These are phyloP conservation scores for Fusarium sp. DNA, from an alignment of 2,329 filamentous ascomycete species.

Conservation along the genomic window DNA sequence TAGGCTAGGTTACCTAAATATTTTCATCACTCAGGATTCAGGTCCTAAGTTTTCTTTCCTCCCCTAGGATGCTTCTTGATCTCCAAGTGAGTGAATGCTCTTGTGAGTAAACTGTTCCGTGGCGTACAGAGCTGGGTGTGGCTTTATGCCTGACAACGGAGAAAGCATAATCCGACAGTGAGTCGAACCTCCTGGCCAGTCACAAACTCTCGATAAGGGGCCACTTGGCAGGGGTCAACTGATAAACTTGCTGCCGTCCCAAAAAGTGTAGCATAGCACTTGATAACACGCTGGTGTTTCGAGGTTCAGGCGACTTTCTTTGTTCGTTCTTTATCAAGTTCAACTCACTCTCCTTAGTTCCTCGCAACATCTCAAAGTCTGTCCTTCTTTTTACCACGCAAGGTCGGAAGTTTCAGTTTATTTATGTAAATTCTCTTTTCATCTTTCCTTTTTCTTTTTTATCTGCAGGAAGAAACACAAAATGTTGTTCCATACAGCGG, in stretches of 20 bases:
- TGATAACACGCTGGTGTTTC: constrained; percentile 50
- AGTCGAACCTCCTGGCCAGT: constrained; percentile 36
- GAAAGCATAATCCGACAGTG: constrained; percentile 15
- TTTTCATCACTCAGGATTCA: background rate
- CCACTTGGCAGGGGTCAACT: constrained; percentile 9
- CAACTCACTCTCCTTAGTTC: background rate
- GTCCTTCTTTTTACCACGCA: background rate
- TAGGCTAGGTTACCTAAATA: background rate
- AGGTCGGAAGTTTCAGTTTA: constrained; percentile 1
- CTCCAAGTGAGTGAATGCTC: background rate
- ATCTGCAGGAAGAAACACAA: constrained; percentile 32
- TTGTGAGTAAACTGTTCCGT: background rate
- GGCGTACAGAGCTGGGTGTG: background rate
- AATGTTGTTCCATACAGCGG: constrained; percentile 62
- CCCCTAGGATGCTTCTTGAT: background rate
- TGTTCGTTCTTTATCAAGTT: constrained; percentile 11
- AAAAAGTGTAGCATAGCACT: constrained; percentile 34
- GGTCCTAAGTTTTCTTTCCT: background rate
- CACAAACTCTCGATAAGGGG: constrained; percentile 28
- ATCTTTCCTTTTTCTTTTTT: background rate
- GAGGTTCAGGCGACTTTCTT: constrained; percentile 13
- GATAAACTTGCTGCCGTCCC: constrained; percentile 28
- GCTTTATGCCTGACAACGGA: background rate
- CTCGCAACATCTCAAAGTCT: constrained; percentile 3
- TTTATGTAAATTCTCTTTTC: background rate